Base-by-base conservation (phyloP, 306 rosid genomes). In the Cucurbita argyrosperma region DNA sequence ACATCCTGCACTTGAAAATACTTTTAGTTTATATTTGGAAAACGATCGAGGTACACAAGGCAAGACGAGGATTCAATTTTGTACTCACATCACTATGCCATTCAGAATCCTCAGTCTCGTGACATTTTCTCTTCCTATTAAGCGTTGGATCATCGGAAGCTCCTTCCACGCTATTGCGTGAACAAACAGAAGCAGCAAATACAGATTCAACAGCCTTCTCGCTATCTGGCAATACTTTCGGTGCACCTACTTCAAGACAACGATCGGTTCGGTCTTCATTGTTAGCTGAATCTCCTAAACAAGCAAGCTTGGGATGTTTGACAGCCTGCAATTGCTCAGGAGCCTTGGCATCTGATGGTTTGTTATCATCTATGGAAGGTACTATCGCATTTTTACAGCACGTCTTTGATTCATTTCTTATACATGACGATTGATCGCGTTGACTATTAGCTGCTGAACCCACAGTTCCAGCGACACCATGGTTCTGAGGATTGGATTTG, bases 31-130 rank as follows among this genome's bases (percentile, higher is more conserved):
- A 74, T 2, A 23, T 58, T 60, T 49, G 59, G 50, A 47, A 58
- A 76, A 54, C 79, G 23, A 38, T 35, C 61, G 45, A 21, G 40
- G 70, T 35, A 57, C 76, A 42, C 38, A 26, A 63, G 56, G 57
- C 21, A 80, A 82, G 23, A 74, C 16, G 40, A 49, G 21, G 71
- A 26, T 7, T 53, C 60, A 77, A 76, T 76, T 76, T 59, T 51
- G 83, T 64, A 86, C 96, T 85, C 82, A 91, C 99, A 35, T 92
- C 97, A 81, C 96, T 92, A 55, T 88, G 87, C 81, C 85, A 83
- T 64, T 94, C 99, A 35, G 95, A 89, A 59, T 91, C 99, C 62
- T 91, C 96, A 8, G 80, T 78, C 62, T 91, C 92, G 26, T 50
- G 87, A 78, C 74, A 72, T 82, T 87, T 92, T 80, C 84, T 80